These are phyloP conservation scores for Populus deltoides DNA, from an alignment of 345 rosid species.

Conservation along the genomic window DNA sequence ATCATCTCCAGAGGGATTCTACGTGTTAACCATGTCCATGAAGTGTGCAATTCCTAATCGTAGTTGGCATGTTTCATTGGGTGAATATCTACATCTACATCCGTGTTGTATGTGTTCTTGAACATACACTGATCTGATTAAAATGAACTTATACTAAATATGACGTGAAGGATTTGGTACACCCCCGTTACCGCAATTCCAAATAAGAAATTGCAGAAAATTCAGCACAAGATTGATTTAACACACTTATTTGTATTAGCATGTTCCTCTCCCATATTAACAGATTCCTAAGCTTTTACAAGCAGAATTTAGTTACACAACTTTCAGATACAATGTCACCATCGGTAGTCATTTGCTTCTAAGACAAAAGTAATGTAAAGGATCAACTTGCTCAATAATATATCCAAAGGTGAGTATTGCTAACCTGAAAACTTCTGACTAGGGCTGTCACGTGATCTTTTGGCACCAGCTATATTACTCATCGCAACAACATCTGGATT, in stretches of 20 bases:
- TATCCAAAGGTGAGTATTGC: conserved; percentile 8
- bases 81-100: neutral
- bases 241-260: neutral
- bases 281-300: neutral
- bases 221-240: neutral
- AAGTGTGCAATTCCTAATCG: neutral
- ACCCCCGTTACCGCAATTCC: neutral
- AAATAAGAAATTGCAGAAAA: neutral
- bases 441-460: conserved; percentile 50
- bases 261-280: neutral
- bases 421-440: conserved; percentile 60
- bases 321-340: neutral
- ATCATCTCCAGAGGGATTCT: neutral
- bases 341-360: neutral
- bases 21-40: neutral
- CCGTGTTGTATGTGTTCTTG: neutral
- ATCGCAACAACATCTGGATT: conserved; percentile 28
- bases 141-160: neutral
- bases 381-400: neutral
- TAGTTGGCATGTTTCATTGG: neutral
- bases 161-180: neutral
- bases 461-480: conserved; percentile 37
- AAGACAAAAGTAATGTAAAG: conserved; percentile 11
- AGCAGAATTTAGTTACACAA: neutral
- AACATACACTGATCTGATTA: neutral